Evolutionary conservation across 441 rosid species (phyloP).

Genomic region (Melastoma candidum): DNA sequence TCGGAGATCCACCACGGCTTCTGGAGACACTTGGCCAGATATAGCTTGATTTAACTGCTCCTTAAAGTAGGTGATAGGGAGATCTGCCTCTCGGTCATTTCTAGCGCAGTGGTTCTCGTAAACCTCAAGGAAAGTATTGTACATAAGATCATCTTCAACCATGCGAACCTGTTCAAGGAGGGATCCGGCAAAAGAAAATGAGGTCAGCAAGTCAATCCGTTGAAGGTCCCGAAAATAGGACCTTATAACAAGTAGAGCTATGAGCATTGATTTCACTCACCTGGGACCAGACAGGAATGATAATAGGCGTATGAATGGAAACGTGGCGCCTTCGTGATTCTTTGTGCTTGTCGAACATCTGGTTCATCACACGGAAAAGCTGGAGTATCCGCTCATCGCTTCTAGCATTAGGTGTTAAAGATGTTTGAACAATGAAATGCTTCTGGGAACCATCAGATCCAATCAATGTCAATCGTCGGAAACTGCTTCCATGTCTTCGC

Average conservation of each 20-base stretch:
- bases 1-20: slow-evolving; percentile 89
- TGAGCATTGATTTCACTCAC: slow-evolving; percentile 21
- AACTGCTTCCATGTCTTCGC: slow-evolving; percentile 99
- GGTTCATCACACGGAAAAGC: slow-evolving; percentile 97
- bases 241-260: too few relatives aligned
- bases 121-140: slow-evolving; percentile 95
- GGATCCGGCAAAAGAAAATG: neutral
- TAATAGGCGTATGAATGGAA: slow-evolving; percentile 89
- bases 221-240: neutral
- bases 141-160: slow-evolving; percentile 99
- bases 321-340: slow-evolving; percentile 91
- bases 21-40: slow-evolving; percentile 79
- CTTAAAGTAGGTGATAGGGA: slow-evolving; percentile 81
- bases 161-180: slow-evolving; percentile 63
- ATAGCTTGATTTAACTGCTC: slow-evolving; percentile 92
- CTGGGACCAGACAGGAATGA: slow-evolving; percentile 99
- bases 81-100: slow-evolving; percentile 82
- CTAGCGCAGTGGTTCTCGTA: slow-evolving; percentile 97
- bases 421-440: slow-evolving; percentile 94
- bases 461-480: slow-evolving; percentile 86
- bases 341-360: slow-evolving; percentile 99
- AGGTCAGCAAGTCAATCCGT: neutral
- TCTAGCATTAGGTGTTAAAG: slow-evolving; percentile 96
- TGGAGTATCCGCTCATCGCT: slow-evolving; percentile 96
- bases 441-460: slow-evolving; percentile 98